Base-by-base conservation (phyloP, 2,329 filamentous ascomycete genomes). In the Sporothrix inflata region DNA sequence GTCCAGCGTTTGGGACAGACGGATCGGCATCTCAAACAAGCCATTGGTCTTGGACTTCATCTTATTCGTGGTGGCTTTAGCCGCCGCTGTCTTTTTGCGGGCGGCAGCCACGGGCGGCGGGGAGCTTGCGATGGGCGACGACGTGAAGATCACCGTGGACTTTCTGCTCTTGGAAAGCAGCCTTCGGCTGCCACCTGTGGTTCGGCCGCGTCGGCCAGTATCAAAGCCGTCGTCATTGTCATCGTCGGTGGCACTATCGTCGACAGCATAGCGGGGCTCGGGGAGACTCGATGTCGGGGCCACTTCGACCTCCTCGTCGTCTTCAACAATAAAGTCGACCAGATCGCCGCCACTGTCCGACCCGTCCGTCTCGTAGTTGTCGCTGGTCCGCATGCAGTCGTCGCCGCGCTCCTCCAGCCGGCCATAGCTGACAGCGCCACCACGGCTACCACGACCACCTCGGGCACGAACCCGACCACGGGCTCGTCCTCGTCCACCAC, bases 321-420 rank as follows among this genome's bases (percentile, higher is more conserved):
- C 79, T 75, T 82, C 78, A 77, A 90, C 83, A 76, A 92, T 78
- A 80, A 92, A 86, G 81, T 89, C 82, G 75, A 87, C 72, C 16
- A 89, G 78, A 74, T 88, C 86, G 60, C 79, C 82, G 14, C 84
- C 85, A 72, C 82, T 81, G 72, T 87, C 85, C 0, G 84, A 86
- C 16, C 82, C 85, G 74, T 84, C 82, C 21, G 80, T 82, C 67
- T 84, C 82, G 72, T 83, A 78, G 71, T 83, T 74, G 74, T 86
- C 85, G 74, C 84, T 86, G 16, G 84, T 84, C 27, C 84, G 80
- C 70, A 82, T 83, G 75, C 85, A 87, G 73, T 88, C 85, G 73
- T 88, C 86, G 19, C 85, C 86, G 24, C 82, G 65, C 65, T 86
- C 85, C 66, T 87, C 84, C 51, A 74, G 71, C 1, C 73, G 71